Conservation (phyloP, 2,329 filamentous ascomycete genomes). For the Exophiala sideris region DNA sequence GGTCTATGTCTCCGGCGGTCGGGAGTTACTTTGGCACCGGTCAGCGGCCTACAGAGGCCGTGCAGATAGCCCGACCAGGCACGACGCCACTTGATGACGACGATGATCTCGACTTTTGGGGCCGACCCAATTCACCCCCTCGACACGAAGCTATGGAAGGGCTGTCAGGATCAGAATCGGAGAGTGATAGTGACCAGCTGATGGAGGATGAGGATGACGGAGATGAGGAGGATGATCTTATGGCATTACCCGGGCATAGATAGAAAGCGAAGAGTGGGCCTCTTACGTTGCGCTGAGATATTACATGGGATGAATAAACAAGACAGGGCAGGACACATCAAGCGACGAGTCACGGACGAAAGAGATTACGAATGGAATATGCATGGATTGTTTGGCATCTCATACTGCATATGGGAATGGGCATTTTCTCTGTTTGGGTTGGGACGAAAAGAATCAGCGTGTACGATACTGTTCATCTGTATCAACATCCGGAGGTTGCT, state of each 20-base stretch:
- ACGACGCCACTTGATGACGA: conserved; percentile 41
- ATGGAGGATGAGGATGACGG: conserved; percentile 49
- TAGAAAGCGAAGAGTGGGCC: conserved; percentile 30
- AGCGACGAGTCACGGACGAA: conserved; percentile 1
- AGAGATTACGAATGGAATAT: background rate
- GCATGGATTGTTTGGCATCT: no score
- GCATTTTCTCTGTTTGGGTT: no score
- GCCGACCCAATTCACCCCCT: conserved; percentile 41
- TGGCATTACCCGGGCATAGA: conserved; percentile 53
- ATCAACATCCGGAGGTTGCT: background rate
- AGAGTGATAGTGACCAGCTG: conserved; percentile 44
- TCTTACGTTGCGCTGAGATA: background rate
- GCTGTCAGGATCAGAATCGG: conserved; percentile 30
- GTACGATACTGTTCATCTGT: no score
- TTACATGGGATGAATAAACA: background rate
- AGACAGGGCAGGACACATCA: background rate
- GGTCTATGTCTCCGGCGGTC: conserved; percentile 42
- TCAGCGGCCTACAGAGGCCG: conserved; percentile 30
- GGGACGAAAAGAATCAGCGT: no score
- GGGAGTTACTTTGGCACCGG: conserved; percentile 46
- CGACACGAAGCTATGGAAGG: conserved; percentile 31
- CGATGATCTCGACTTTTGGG: conserved; percentile 60
- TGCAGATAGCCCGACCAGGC: conserved; percentile 2
- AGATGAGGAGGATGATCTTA: conserved; percentile 42
- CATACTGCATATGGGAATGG: no score